phyloP scores from a whole-genome alignment of 1,139 yeast genomes.

The Eremothecium cymbalariae region DNA sequence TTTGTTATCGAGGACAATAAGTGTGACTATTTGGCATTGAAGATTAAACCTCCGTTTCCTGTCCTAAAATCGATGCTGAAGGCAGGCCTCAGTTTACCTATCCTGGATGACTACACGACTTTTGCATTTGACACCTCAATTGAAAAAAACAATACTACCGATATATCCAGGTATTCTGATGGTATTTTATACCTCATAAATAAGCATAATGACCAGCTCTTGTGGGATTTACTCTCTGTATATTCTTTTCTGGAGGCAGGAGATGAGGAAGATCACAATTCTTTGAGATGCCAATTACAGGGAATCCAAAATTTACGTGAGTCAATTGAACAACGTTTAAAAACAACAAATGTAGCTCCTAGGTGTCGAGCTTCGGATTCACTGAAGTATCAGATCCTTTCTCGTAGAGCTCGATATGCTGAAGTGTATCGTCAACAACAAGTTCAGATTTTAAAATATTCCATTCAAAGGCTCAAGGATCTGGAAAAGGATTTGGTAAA shows the following conservation, averaged over 20 bases:
- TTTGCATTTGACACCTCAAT: slow-evolving; percentile 31
- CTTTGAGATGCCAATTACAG: slow-evolving; percentile 48
- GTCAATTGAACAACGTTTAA: slow-evolving; percentile 22
- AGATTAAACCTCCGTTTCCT: slow-evolving; percentile 41
- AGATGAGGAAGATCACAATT: slow-evolving; percentile 37
- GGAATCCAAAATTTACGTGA: slow-evolving; percentile 39
- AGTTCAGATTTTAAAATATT: slow-evolving; percentile 15
- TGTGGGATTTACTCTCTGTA: slow-evolving; percentile 37
- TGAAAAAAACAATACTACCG: not conserved
- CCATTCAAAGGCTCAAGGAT: slow-evolving; percentile 17
- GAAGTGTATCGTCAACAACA: slow-evolving; percentile 23
- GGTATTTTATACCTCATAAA: slow-evolving; percentile 42
- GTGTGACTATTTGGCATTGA: slow-evolving; percentile 56
- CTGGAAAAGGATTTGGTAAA: slow-evolving; percentile 20
- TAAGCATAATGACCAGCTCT: slow-evolving; percentile 18
- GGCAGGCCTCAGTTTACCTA: slow-evolving; percentile 42
- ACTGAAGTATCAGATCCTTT: slow-evolving; percentile 11
- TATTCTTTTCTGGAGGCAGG: slow-evolving; percentile 46
- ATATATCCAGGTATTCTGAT: slow-evolving; percentile 23
- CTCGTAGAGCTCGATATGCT: slow-evolving; percentile 19
- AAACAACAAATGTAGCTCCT: not conserved
- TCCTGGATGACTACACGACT: slow-evolving; percentile 35
- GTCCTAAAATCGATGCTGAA: slow-evolving; percentile 27
- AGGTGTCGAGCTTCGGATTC: not conserved
- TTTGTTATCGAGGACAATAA: slow-evolving; percentile 55